Conservation (phyloP, 129 eudicot genomes). For the Pittosporum tobira region DNA sequence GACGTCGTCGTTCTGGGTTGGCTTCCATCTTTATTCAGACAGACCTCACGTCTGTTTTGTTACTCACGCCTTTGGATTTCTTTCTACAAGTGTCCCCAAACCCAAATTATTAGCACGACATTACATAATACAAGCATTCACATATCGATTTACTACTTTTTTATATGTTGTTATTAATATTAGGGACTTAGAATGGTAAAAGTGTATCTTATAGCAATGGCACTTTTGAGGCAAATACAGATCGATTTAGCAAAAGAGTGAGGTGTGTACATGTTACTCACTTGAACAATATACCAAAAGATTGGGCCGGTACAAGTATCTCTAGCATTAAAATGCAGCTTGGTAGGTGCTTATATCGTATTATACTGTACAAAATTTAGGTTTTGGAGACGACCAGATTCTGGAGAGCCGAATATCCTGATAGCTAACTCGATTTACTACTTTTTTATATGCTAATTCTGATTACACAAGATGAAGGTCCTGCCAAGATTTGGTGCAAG, state of each 20-base stretch:
- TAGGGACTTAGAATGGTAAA: slow-evolving; percentile 8
- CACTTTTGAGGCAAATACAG: neutral
- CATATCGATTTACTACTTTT: no score
- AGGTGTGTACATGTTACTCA: slow-evolving; percentile 4
- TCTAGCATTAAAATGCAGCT: slow-evolving; percentile 1
- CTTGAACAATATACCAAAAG: neutral
- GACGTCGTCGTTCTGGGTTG: neutral
- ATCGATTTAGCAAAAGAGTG: slow-evolving; percentile 1
- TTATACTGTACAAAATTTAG: neutral
- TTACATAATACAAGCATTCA: no score
- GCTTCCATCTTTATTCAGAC: neutral
- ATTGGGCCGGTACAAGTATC: neutral
- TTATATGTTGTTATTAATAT: slow-evolving; percentile 4
- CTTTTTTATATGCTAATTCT: neutral
- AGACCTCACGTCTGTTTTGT: neutral
- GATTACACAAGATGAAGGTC: no score
- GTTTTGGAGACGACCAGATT: no score
- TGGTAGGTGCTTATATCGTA: neutral
- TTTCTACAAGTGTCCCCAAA: neutral
- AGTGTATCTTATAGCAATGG: slow-evolving; percentile 1
- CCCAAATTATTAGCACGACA: no score
- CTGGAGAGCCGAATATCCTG: neutral
- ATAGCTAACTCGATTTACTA: neutral
- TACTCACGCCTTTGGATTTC: neutral
- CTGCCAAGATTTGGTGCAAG: no score